Base-by-base conservation (phyloP, 768 basidiomycete species). In the Tylopilus intermedius region DNA sequence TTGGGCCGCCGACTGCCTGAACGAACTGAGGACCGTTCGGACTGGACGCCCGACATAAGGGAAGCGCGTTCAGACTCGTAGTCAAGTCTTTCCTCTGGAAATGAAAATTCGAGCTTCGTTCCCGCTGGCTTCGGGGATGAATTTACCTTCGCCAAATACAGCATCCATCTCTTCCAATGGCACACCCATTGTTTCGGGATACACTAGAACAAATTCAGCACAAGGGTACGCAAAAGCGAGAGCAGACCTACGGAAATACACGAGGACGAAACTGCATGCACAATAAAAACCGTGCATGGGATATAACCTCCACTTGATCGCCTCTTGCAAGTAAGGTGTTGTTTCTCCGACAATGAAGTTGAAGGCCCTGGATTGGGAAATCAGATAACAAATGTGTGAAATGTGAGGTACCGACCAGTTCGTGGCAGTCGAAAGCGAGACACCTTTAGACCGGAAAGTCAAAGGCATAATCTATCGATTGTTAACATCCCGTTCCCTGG, bases 221-320 rank as follows among this genome's bases (percentile, higher is more conserved):
- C 8, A 45, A 35, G 44, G 7, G 13, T 15, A 46, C 8, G 8
- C 3, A 7, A 27, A 33, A 14, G 26, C 22, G 4, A 39, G 49
- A 41, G n/a, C 26, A 51, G 3, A 77, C 87, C 58, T 64, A 92
- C 83, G 69, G 70, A 90, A 88, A 68, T 88, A 91, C 5, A 93
- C 88, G 41, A 93, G 73, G 44, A 95, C 73, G 65, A 94, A 90
- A 63, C 90, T 90, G 62, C 88, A 85, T 8, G 80, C 80, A 66
- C 92, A 93, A 70, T 92, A 94, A 72, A 92, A 92, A 22, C 86
- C 91, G 61, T 95, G 93, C 92, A 97, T 94, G 0, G 91, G 90
- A 72, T 97, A 96, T 50, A 97, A 67, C 44, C 89, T 79, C 94
- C 94, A 98, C 39, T 79, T 79, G 59, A 97, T 95, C 21, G 79